phyloP scores from a whole-genome alignment of 306 rosid species.

The Erythrophleum fordii region DNA sequence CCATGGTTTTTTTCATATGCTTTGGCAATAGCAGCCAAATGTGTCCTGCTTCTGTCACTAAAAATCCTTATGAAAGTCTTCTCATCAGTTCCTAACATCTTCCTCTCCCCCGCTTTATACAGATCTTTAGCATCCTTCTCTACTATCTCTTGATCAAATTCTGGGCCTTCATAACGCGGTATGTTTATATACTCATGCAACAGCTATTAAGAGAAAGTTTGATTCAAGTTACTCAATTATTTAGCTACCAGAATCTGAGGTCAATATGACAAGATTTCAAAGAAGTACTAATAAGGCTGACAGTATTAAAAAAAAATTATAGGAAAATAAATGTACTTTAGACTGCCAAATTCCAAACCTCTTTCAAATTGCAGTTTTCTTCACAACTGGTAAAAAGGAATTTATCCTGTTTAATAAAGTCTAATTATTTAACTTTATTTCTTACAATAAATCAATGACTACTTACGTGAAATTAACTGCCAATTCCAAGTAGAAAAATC shows the following conservation, averaged over 20 bases:
- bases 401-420: too few relatives aligned
- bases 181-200: slow-evolving; percentile 57
- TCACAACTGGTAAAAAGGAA: too few relatives aligned
- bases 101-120: slow-evolving; percentile 50
- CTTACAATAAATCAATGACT: too few relatives aligned
- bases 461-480: too few relatives aligned
- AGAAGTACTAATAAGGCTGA: not conserved
- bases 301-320: not conserved
- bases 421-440: too few relatives aligned
- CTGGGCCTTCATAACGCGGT: slow-evolving; percentile 78
- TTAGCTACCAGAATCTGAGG: too few relatives aligned
- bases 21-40: slow-evolving; percentile 59
- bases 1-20: slow-evolving; percentile 53
- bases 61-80: slow-evolving; percentile 60
- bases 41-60: slow-evolving; percentile 70
- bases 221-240: not conserved
- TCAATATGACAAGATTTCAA: not conserved
- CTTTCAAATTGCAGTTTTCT: too few relatives aligned
- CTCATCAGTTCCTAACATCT: slow-evolving; percentile 53
- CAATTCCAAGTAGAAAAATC: too few relatives aligned
- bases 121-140: slow-evolving; percentile 45
- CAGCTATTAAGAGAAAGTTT: slow-evolving; percentile 44
- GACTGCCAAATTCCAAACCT: not conserved
- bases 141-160: slow-evolving; percentile 47
- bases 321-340: not conserved